Evolutionary conservation across 306 rosid genomes (phyloP).

Genomic region (Quercus berberidifolia): DNA sequence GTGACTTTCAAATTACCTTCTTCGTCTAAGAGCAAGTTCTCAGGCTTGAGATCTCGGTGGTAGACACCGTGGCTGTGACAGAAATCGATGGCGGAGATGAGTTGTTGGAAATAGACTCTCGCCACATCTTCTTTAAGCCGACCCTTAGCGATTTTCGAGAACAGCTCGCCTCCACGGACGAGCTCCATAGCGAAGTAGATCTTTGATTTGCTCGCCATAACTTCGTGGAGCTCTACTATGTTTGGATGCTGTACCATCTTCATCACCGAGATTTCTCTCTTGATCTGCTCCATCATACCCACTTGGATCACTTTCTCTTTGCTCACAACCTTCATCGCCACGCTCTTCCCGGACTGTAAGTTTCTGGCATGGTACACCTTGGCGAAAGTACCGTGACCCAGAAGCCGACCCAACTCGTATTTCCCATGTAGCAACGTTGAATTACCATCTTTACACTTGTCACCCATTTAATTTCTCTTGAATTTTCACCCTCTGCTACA

Average conservation of each 20-base stretch:
- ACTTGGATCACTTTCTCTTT: conserved; percentile 84
- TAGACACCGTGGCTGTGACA: conserved; percentile 95
- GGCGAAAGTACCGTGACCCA: conserved; percentile 92
- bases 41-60: conserved; percentile 96
- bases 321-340: conserved; percentile 90
- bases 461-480: conserved; percentile 23
- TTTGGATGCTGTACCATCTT: conserved; percentile 82
- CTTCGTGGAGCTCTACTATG: conserved; percentile 82
- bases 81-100: conserved; percentile 89
- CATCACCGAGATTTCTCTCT: conserved; percentile 91
- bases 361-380: conserved; percentile 80
- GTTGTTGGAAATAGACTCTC: conserved; percentile 76
- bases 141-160: conserved; percentile 66
- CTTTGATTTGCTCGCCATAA: conserved; percentile 87
- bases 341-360: conserved; percentile 46
- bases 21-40: conserved; percentile 78
- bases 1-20: conserved; percentile 78
- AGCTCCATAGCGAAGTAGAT: conserved; percentile 94
- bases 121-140: conserved; percentile 66
- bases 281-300: conserved; percentile 94
- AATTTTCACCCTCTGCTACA: neutral
- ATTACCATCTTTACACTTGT: conserved; percentile 14
- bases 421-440: conserved; percentile 72
- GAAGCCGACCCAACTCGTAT: conserved; percentile 83
- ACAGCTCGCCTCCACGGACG: conserved; percentile 91